Conservation (phyloP, 2,329 filamentous ascomycete species). For the Trichoderma citrinoviride region DNA sequence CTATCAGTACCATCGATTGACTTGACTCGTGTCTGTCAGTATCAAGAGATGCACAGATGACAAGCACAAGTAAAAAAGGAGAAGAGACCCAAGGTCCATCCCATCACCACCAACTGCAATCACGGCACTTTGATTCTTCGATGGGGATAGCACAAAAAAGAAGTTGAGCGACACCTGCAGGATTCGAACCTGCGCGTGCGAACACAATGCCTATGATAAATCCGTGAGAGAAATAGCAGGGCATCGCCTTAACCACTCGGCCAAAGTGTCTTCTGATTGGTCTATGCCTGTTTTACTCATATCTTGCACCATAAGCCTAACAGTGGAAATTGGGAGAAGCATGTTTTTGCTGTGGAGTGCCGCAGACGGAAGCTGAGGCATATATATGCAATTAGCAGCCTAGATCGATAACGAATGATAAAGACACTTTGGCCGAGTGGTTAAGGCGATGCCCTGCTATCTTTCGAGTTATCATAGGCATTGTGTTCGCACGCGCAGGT, state of each 20-base stretch:
- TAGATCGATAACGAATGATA: neutral
- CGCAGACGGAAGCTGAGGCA: neutral
- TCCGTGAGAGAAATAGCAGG: slow-evolving; percentile 8
- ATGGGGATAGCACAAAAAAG: neutral
- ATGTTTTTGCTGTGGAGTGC: neutral
- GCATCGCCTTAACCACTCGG: slow-evolving; percentile 23
- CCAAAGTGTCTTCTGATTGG: slow-evolving; percentile 20
- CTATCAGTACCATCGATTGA: no score
- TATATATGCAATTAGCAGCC: neutral
- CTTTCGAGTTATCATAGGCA: slow-evolving; percentile 13
- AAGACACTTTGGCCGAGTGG: slow-evolving; percentile 22
- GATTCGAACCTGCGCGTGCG: slow-evolving; percentile 23
- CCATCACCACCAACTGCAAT: no score
- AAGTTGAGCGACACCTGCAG: slow-evolving; percentile 20
- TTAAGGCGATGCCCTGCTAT: slow-evolving; percentile 22
- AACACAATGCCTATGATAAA: slow-evolving; percentile 22
- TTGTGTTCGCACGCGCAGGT: slow-evolving; percentile 23
- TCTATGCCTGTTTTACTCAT: neutral
- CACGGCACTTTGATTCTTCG: no score
- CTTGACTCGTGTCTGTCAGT: no score
- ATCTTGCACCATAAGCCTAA: neutral
- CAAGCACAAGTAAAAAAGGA: no score
- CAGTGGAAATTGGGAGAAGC: no score
- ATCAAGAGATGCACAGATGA: neutral
- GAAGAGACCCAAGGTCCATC: no score